phyloP scores from a whole-genome alignment of 495 filamentous ascomycete species.

The Neurospora sp. region DNA sequence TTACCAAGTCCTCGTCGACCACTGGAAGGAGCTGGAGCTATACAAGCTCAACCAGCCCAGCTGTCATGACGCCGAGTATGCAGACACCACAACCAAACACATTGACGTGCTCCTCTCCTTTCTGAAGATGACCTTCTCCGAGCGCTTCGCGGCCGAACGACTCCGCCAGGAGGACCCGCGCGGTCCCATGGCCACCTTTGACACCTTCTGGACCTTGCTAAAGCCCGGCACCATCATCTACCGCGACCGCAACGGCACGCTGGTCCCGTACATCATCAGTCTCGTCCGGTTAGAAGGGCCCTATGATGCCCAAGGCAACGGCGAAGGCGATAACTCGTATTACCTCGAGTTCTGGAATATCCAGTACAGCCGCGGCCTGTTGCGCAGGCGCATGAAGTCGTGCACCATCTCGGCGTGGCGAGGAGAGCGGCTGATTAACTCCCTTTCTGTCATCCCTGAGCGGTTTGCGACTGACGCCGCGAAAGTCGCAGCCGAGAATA shows the following conservation, averaged over 20 bases:
- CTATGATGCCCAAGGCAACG: background rate
- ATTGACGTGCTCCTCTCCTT: constrained; percentile 31
- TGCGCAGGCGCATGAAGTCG: constrained; percentile 22
- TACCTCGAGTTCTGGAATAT: constrained; percentile 26
- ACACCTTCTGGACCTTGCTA: constrained; percentile 27
- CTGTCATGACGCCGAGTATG: constrained; percentile 23
- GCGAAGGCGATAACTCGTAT: constrained; percentile 6
- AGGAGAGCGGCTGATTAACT: constrained; percentile 25
- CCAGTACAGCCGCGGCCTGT: constrained; percentile 10
- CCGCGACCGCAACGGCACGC: constrained; percentile 15
- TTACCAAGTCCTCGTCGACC: constrained; percentile 28
- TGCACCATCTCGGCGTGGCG: constrained; percentile 19
- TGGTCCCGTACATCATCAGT: constrained; percentile 25
- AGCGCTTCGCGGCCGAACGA: constrained; percentile 21
- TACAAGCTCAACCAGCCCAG: constrained; percentile 25
- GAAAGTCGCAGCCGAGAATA: constrained; percentile 14
- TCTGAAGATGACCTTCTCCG: constrained; percentile 16
- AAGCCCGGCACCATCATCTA: constrained; percentile 30
- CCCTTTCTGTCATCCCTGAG: constrained; percentile 25
- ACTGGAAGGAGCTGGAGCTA: constrained; percentile 18
- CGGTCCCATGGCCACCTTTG: constrained; percentile 23
- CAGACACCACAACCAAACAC: constrained; percentile 22
- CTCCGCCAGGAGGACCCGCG: constrained; percentile 14
- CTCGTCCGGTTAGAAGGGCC: constrained; percentile 1
- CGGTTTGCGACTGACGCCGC: constrained; percentile 18